Conservation (phyloP, 2,329 filamentous ascomycete species). For the Aspergillus nomiae region DNA sequence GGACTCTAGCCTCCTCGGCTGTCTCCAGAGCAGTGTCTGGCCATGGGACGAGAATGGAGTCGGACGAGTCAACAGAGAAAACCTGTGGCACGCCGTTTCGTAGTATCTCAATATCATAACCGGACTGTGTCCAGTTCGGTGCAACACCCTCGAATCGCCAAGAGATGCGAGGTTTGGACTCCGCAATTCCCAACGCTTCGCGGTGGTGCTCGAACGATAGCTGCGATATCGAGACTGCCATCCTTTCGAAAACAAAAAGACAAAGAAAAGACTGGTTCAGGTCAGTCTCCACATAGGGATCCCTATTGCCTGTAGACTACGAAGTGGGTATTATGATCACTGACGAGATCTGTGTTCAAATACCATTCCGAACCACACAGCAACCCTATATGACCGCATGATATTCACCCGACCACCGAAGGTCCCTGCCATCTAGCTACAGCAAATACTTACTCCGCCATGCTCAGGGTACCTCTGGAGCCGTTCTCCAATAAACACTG, state of each 20-base stretch:
- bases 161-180: conserved; percentile 25
- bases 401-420: neutral
- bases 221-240: conserved; percentile 17
- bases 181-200: conserved; percentile 16
- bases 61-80: conserved; percentile 15
- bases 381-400: neutral
- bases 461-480: neutral
- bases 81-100: conserved; percentile 5
- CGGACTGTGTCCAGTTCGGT: conserved; percentile 23
- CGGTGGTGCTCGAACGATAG: conserved; percentile 23
- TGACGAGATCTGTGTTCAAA: neutral
- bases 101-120: conserved; percentile 20
- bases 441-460: neutral
- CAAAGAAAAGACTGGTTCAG: neutral
- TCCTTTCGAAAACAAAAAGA: neutral
- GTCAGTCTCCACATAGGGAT: neutral
- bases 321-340: too few relatives aligned
- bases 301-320: too few relatives aligned
- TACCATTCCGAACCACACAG: neutral
- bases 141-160: conserved; percentile 26
- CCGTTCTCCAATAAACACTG: neutral
- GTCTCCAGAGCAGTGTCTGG: conserved; percentile 19
- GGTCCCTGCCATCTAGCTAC: neutral
- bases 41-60: conserved; percentile 28
- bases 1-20: conserved; percentile 15